phyloP scores from a whole-genome alignment of 192 early-diverging fungal species.

The Coemansia sp. region DNA sequence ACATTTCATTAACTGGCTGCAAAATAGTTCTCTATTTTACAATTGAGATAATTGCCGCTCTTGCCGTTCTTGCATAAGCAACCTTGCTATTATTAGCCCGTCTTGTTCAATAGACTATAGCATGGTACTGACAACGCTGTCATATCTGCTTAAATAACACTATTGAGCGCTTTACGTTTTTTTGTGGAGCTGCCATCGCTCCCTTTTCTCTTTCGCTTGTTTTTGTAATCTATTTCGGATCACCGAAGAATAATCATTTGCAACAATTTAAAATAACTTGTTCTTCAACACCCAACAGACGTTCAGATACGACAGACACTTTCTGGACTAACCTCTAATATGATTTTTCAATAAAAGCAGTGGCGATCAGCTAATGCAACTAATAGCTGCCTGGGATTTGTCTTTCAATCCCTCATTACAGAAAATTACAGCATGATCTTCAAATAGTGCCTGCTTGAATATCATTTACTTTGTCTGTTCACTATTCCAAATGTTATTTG shows the following conservation, averaged over 20 bases:
- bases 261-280: background rate
- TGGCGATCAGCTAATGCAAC: background rate
- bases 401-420: background rate
- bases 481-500: background rate
- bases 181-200: background rate
- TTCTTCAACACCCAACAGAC: background rate
- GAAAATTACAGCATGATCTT: background rate
- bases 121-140: background rate
- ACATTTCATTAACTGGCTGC: too few relatives aligned
- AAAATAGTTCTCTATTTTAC: background rate
- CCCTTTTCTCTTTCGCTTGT: too few relatives aligned
- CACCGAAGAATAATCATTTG: background rate
- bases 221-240: background rate
- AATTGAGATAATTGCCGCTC: background rate
- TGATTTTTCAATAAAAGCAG: background rate
- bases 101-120: background rate
- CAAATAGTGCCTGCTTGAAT: background rate
- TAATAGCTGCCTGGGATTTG: background rate
- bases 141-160: background rate
- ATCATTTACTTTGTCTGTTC: background rate
- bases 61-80: background rate
- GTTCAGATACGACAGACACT: background rate
- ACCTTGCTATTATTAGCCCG: background rate
- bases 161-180: background rate
- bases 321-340: background rate